Percentiles rank a stretch among this genome's conserved stretches.
Evolutionary conservation across 1,284 basidiomycete species (phyloP).

Genomic region (Xerocomus minutiporus): DNA sequence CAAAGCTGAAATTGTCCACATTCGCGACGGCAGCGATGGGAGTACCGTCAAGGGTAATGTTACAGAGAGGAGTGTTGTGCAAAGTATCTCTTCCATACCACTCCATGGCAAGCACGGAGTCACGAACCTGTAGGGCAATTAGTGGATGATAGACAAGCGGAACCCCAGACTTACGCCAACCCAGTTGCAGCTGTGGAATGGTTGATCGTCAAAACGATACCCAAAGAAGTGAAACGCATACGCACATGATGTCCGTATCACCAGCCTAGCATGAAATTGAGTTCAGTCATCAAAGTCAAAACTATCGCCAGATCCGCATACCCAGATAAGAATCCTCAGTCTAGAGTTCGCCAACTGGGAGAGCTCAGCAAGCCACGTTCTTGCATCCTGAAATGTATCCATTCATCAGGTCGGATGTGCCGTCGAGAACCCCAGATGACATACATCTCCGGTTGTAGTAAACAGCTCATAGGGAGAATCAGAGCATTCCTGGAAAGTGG

Average conservation of each 20-base stretch:
- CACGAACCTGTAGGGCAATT: constrained; percentile 33
- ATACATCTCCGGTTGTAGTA: constrained; percentile 34
- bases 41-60: constrained; percentile 51
- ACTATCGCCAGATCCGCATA: constrained; percentile 22
- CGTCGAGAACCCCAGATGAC: neutral
- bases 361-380: constrained; percentile 51
- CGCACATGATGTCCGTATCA: constrained; percentile 60
- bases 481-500: constrained; percentile 45
- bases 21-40: constrained; percentile 56
- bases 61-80: constrained; percentile 47
- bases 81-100: constrained; percentile 56
- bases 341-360: constrained; percentile 47
- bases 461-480: constrained; percentile 41
- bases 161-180: constrained; percentile 37
- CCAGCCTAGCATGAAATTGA: constrained; percentile 43
- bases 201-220: neutral
- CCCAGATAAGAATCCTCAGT: constrained; percentile 60
- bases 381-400: constrained; percentile 41
- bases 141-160: neutral
- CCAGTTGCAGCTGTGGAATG: constrained; percentile 54
- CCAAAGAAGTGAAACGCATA: neutral
- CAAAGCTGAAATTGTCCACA: constrained; percentile 59
- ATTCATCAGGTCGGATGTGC: constrained; percentile 15
- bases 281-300: neutral
- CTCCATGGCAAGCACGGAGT: constrained; percentile 53